Percentiles rank a stretch among this genome's conserved stretches.
phyloP scores from a whole-genome alignment of 116 monocot species.

The Posidonia oceanica region DNA sequence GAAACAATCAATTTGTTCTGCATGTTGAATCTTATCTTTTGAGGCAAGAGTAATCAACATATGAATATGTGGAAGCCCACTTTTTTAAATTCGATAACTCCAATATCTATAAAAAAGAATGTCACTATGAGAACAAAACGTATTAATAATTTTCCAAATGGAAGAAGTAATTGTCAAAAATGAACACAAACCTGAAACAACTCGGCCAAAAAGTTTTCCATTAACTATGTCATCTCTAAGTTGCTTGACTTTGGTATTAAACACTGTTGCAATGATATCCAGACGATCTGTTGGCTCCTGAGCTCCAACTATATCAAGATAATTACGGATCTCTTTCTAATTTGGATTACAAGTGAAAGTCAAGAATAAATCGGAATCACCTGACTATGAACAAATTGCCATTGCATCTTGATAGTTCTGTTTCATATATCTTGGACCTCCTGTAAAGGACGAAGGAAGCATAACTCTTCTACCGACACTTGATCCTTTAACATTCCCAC shows the following conservation, averaged over 20 bases:
- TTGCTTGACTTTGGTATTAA: slow-evolving; percentile 3
- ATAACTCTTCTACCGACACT: background rate
- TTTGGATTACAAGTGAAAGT: background rate
- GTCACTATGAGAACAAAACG: no score
- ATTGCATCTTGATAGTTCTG: slow-evolving; percentile 29
- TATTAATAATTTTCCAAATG: no score
- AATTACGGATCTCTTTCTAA: background rate
- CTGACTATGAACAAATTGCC: slow-evolving; percentile 4
- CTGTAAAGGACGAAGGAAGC: background rate
- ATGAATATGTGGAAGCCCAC: no score
- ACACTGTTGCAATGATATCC: slow-evolving; percentile 3
- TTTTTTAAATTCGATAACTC: no score
- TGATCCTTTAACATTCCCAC: no score
- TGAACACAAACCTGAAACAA: no score
- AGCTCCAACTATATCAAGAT: background rate
- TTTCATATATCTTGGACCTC: slow-evolving; percentile 13
- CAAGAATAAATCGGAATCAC: slow-evolving; percentile 1
- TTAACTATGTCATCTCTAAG: background rate
- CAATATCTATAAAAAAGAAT: no score
- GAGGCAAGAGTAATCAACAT: no score
- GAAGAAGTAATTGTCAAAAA: no score
- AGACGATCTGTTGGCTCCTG: background rate
- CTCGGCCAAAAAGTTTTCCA: background rate
- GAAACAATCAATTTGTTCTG: no score
- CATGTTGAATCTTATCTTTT: no score